Percentiles rank a stretch among this genome's conserved stretches.
phyloP scores from a whole-genome alignment of 495 filamentous ascomycete genomes.

The Melanomma pulvis-pyrius region DNA sequence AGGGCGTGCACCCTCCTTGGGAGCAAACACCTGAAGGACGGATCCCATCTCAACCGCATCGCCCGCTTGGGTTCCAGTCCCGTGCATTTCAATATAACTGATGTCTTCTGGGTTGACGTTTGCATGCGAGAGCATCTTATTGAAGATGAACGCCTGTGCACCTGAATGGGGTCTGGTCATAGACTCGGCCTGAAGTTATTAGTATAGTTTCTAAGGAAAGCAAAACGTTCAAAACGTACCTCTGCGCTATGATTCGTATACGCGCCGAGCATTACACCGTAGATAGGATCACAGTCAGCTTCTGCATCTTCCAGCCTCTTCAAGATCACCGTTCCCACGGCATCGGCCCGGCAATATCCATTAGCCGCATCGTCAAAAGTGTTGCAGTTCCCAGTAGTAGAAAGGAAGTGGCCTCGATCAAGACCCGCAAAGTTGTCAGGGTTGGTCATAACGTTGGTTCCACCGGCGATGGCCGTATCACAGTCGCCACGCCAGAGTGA shows the following conservation, averaged over 20 bases:
- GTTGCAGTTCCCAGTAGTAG: constrained; percentile 49
- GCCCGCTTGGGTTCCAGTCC: constrained; percentile 50
- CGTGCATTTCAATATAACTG: constrained; percentile 48
- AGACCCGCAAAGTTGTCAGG: constrained; percentile 45
- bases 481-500: constrained; percentile 45
- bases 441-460: constrained; percentile 46
- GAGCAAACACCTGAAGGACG: constrained; percentile 40
- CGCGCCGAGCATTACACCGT: constrained; percentile 40
- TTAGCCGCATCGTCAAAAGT: constrained; percentile 48
- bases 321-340: constrained; percentile 41
- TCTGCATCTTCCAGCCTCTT: constrained; percentile 41
- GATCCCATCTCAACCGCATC: constrained; percentile 46
- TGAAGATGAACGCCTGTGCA: constrained; percentile 37
- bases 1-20: constrained; percentile 23
- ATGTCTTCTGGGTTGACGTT: constrained; percentile 36
- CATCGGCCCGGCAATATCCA: constrained; percentile 50
- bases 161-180: constrained; percentile 47
- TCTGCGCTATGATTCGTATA: constrained; percentile 45
- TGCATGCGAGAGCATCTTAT: constrained; percentile 12
- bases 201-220: neutral
- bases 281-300: constrained; percentile 43
- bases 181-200: constrained; percentile 38
- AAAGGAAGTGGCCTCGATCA: constrained; percentile 45
- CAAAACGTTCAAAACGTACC: neutral
- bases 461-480: constrained; percentile 50